Base-by-base conservation (phyloP, 345 rosid genomes). In the Carallia brachiata region DNA sequence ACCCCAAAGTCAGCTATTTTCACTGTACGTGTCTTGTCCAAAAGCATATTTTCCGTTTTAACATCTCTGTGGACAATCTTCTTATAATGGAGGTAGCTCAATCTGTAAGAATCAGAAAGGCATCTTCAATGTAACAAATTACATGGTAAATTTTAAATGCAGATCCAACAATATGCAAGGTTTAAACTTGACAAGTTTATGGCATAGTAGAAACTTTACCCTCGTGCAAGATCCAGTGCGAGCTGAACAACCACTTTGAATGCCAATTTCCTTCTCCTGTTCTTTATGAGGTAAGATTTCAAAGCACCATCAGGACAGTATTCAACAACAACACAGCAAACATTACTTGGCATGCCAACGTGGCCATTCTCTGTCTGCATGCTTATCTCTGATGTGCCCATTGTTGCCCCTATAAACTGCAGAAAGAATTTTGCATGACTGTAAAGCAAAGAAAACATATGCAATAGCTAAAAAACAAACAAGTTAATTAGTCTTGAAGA, bases 71-170 rank as follows among this genome's bases (percentile, higher is more conserved):
- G 81, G 2, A 78, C 63, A 36, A 78, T 61, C 23, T 78, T 65
- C 75, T 61, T 60, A 8, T 77, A 73, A 34, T 78, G 81, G 17
- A 78, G 77, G 18, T 78, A 78, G 34, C 63, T 62, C 53, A 78
- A 65, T 39, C 81, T 73, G 54, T 19, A 52, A 39, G 10, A 9
- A 39, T 19, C 0, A 13, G 13, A 28, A 23, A 6, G 16, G 28
- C 4, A 3, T 44, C 16, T 44, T 44, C 50, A 44, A 12, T 10
- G 50, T 12, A 10, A 44, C 16, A 12, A 44, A 44, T 44, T 44
- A 10, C 50, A 12, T 44, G 50, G 16, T 12, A 44, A 3, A 0
- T 40, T 9, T 40, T 13, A 40, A 40, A 40, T 40, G 47, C 47
- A 9, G 13, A 9, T 4, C 47, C 0, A 37, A 40, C 8, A 44